These are phyloP conservation scores for Neurospora hispaniola DNA, from an alignment of 495 filamentous ascomycete species.

Conservation along the genomic window DNA sequence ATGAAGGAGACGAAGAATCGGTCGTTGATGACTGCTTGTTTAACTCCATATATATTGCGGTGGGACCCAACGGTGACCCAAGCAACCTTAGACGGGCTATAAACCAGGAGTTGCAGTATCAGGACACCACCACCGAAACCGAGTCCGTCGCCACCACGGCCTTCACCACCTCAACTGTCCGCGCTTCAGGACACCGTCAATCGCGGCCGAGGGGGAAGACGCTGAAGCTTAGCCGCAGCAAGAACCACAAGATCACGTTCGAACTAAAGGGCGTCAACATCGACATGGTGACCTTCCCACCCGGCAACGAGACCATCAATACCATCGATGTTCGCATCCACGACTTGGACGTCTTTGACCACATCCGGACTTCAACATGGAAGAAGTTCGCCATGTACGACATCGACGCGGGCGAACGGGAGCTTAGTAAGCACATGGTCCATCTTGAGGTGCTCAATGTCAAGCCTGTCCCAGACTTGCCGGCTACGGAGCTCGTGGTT, in stretches of 20 bases:
- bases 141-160: slow-evolving; percentile 72
- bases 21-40: slow-evolving; percentile 93
- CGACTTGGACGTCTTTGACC: slow-evolving; percentile 87
- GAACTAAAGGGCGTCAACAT: slow-evolving; percentile 79
- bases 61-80: slow-evolving; percentile 77
- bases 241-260: slow-evolving; percentile 89
- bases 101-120: slow-evolving; percentile 64
- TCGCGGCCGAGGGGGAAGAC: slow-evolving; percentile 36
- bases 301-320: slow-evolving; percentile 68
- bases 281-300: slow-evolving; percentile 76
- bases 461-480: slow-evolving; percentile 67
- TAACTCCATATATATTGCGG: slow-evolving; percentile 96
- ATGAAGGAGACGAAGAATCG: slow-evolving; percentile 65
- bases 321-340: slow-evolving; percentile 73
- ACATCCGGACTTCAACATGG: slow-evolving; percentile 93
- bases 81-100: slow-evolving; percentile 70
- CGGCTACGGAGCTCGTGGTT: slow-evolving; percentile 82
- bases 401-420: slow-evolving; percentile 71
- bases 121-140: slow-evolving; percentile 74
- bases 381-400: slow-evolving; percentile 95
- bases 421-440: slow-evolving; percentile 78
- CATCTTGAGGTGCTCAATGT: slow-evolving; percentile 84
- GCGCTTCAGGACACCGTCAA: slow-evolving; percentile 33
- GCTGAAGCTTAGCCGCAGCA: slow-evolving; percentile 72
- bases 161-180: slow-evolving; percentile 48